These are phyloP conservation scores for Lactifluus subvellereus DNA, from an alignment of 768 basidiomycete genomes.

Conservation along the genomic window DNA sequence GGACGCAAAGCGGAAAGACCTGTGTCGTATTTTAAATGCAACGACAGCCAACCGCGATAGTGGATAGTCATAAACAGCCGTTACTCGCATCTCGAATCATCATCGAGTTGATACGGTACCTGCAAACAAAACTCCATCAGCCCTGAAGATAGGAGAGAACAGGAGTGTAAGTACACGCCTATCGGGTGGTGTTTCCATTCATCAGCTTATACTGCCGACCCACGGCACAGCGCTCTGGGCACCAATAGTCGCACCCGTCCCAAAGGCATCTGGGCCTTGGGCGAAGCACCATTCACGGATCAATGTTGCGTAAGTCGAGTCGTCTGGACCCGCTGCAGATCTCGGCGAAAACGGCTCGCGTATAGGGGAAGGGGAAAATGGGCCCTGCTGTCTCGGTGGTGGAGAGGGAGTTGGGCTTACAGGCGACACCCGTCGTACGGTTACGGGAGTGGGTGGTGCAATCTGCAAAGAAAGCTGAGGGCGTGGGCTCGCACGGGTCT, in stretches of 20 bases:
- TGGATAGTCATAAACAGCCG: slow-evolving; percentile 16
- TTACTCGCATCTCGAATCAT: slow-evolving; percentile 1
- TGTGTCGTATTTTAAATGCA: not conserved
- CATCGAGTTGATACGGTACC: not conserved
- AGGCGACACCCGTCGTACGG: slow-evolving; percentile 2
- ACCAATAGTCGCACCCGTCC: slow-evolving; percentile 2
- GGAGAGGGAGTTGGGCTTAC: slow-evolving; percentile 16
- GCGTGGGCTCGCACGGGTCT: not conserved
- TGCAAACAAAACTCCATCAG: not conserved
- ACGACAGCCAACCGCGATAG: slow-evolving; percentile 5
- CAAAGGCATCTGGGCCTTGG: slow-evolving; percentile 19
- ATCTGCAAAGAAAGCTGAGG: slow-evolving; percentile 20
- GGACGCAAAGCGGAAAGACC: not conserved
- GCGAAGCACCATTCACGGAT: slow-evolving; percentile 26
- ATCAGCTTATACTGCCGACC: slow-evolving; percentile 18
- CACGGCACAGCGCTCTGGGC: slow-evolving; percentile 19
- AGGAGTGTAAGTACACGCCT: not conserved
- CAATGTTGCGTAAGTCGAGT: slow-evolving; percentile 21
- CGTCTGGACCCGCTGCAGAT: slow-evolving; percentile 2
- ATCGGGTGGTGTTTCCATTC: not conserved
- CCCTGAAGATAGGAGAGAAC: not conserved
- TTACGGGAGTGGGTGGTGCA: slow-evolving; percentile 10
- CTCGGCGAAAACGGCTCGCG: slow-evolving; percentile 12
- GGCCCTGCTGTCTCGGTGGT: slow-evolving; percentile 12
- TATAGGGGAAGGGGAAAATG: slow-evolving; percentile 16